Conservation (phyloP, 306 rosid species). For the Vicia sativa region DNA sequence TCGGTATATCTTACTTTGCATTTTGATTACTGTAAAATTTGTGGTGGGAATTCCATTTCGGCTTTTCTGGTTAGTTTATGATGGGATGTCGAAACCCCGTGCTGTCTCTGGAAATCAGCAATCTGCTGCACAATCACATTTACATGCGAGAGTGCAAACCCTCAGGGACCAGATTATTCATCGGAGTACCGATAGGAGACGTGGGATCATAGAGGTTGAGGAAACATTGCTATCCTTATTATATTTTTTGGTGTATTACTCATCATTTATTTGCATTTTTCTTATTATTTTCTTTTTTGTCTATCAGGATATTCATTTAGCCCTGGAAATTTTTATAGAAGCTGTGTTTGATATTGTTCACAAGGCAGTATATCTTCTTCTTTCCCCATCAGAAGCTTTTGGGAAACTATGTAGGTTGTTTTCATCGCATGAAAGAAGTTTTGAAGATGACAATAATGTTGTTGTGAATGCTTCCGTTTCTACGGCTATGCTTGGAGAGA, state of each 20-base stretch:
- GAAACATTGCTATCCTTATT: slow-evolving; percentile 13
- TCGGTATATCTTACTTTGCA: slow-evolving; percentile 52
- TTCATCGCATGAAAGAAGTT: slow-evolving; percentile 43
- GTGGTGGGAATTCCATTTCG: slow-evolving; percentile 57
- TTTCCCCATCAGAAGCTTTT: slow-evolving; percentile 72
- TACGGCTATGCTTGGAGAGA: slow-evolving; percentile 60
- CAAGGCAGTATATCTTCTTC: slow-evolving; percentile 72
- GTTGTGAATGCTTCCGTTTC: slow-evolving; percentile 41
- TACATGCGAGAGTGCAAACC: slow-evolving; percentile 53
- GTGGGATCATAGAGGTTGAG: slow-evolving; percentile 91
- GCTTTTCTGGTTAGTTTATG: slow-evolving; percentile 42
- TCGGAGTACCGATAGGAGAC: slow-evolving; percentile 82
- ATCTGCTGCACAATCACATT: slow-evolving; percentile 26
- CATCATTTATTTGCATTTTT: slow-evolving; percentile 9
- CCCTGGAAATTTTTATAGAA: slow-evolving; percentile 76
- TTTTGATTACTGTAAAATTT: slow-evolving; percentile 56
- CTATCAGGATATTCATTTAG: slow-evolving; percentile 86
- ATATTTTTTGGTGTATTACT: slow-evolving; percentile 22
- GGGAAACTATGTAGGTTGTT: slow-evolving; percentile 47
- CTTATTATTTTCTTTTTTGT: slow-evolving; percentile 31
- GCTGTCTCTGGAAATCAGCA: slow-evolving; percentile 42
- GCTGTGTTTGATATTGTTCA: slow-evolving; percentile 72
- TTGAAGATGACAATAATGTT: slow-evolving; percentile 39
- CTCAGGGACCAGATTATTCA: slow-evolving; percentile 77
- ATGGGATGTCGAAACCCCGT: slow-evolving; percentile 37